Base-by-base conservation (phyloP, 2,329 filamentous ascomycete species). In the Trichoderma hamatum region DNA sequence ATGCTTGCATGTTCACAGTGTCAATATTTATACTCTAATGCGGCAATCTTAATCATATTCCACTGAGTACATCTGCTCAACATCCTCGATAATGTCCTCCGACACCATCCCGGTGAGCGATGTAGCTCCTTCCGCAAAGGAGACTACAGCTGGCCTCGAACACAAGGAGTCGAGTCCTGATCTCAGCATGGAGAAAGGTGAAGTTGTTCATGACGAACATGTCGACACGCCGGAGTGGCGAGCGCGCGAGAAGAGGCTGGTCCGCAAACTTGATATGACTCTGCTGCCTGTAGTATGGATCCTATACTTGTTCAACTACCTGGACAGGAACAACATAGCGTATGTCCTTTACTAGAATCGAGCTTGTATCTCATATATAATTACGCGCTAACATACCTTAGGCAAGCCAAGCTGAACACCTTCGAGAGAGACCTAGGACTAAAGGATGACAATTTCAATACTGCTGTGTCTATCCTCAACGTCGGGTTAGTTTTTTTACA, bases 221-320 rank as follows among this genome's bases (percentile, higher is more conserved):
- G 26, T 66, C 16, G 36, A 66, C n/a, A 56, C 62, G 28, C 52
- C 62, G 10, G 62, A 66, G 56, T 66, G 62, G 51, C 34, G 62
- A 19, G 62, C 62, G 0, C 52, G 36, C 10, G 83, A 92, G 78
- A 82, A 81, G 73, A 84, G 82, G 71, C 81, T 92, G 24, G 82
- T 92, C 49, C 82, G 87, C 69, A 92, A 91, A 77, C 79, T 92
- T 28, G 90, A 92, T 76, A 70, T 83, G 28, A 83, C 85, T 74
- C 83, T 92, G 32, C 84, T 92, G 73, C 78, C 78, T 0, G 80
- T 79, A 72, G 74, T 80, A 4, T 80, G 78, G 77, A 72, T 73
- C 69, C 77, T 81, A 75, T 84, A 83, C 71, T 83, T 80, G 74
- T 75, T 83, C 54, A 83, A 82, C 69, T 82, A 82, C 64, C 76